These are phyloP conservation scores for Annulohypoxylon truncatum DNA, from an alignment of 2,329 filamentous ascomycete genomes.

Conservation along the genomic window DNA sequence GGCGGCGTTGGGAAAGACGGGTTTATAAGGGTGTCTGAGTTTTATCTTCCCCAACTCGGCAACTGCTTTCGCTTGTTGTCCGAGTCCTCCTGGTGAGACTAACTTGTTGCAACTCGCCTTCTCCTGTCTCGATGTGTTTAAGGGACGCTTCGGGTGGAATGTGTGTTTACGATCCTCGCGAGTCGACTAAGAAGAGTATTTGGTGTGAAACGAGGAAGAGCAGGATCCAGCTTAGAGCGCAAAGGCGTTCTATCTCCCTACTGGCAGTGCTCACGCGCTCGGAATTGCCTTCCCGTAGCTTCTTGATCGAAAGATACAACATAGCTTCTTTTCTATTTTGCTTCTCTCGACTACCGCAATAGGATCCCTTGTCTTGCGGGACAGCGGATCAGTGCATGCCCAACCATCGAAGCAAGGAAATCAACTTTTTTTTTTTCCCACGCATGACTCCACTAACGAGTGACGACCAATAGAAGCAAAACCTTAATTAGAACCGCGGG, in stretches of 20 bases:
- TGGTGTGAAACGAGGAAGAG: conserved; percentile 15
- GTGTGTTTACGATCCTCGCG: conserved; percentile 42
- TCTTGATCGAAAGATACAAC: conserved; percentile 37
- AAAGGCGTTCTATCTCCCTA: conserved; percentile 13
- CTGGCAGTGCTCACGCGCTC: conserved; percentile 19
- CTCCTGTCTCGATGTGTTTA: conserved; percentile 38
- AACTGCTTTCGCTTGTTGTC: conserved; percentile 43
- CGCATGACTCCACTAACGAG: conserved; percentile 18
- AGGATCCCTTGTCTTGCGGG: conserved; percentile 14
- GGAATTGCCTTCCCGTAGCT: conserved; percentile 37
- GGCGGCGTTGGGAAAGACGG: conserved; percentile 49
- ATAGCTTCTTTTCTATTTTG: conserved; percentile 28
- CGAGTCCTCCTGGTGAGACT: conserved; percentile 42
- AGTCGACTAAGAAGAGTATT: conserved; percentile 10
- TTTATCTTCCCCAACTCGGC: conserved; percentile 36
- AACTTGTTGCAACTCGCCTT: conserved; percentile 41
- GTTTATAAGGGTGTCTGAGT: conserved; percentile 44
- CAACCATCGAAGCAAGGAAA: conserved; percentile 16
- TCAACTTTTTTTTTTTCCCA: conserved; percentile 2
- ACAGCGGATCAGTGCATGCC: conserved; percentile 25
- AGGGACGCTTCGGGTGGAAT: conserved; percentile 42
- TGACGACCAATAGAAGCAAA: conserved; percentile 20
- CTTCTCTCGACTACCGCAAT: conserved; percentile 1
- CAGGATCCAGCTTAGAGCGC: conserved; percentile 25
- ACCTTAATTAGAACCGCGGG: not conserved